Evolutionary conservation across 495 filamentous ascomycete species (phyloP).

Genomic region (Friedmanniomyces endolithicus): DNA sequence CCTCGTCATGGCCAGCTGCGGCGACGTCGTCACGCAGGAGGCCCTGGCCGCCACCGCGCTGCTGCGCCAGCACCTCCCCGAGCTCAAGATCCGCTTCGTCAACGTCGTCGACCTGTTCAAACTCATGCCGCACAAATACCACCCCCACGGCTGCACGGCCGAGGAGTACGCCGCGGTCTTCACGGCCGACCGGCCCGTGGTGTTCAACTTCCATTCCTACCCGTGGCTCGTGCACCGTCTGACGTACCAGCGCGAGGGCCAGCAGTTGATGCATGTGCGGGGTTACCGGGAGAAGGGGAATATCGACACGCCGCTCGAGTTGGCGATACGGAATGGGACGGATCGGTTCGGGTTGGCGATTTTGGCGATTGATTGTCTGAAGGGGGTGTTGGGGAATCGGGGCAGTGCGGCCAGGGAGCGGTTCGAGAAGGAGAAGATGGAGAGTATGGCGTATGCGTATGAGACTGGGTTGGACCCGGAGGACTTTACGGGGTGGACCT

Average conservation of each 20-base stretch:
- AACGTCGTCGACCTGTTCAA: conserved; percentile 68
- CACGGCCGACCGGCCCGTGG: conserved; percentile 52
- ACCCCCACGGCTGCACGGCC: conserved; percentile 55
- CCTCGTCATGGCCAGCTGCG: conserved; percentile 57
- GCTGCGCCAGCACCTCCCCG: conserved; percentile 48
- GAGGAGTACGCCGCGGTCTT: conserved; percentile 51
- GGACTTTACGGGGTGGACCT: conserved; percentile 52
- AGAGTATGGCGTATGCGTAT: conserved; percentile 45
- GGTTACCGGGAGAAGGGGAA: conserved; percentile 69
- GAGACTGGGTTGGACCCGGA: conserved; percentile 54
- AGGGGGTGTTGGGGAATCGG: conserved; percentile 39
- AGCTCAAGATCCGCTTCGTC: conserved; percentile 59
- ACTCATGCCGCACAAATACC: conserved; percentile 49
- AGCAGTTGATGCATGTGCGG: conserved; percentile 51
- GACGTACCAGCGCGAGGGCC: conserved; percentile 54
- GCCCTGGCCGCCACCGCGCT: conserved; percentile 55
- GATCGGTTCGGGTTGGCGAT: conserved; percentile 61
- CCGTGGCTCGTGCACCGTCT: conserved; percentile 63
- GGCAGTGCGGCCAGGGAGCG: conserved; percentile 46
- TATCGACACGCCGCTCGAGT: conserved; percentile 61
- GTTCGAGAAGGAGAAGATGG: conserved; percentile 46
- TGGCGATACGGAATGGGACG: conserved; percentile 58
- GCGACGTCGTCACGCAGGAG: conserved; percentile 59
- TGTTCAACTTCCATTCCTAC: conserved; percentile 73
- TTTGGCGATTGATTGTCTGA: conserved; percentile 52